Evolutionary conservation across 1,284 basidiomycete species (phyloP).

Genomic region (Tylopilus orsonianus): DNA sequence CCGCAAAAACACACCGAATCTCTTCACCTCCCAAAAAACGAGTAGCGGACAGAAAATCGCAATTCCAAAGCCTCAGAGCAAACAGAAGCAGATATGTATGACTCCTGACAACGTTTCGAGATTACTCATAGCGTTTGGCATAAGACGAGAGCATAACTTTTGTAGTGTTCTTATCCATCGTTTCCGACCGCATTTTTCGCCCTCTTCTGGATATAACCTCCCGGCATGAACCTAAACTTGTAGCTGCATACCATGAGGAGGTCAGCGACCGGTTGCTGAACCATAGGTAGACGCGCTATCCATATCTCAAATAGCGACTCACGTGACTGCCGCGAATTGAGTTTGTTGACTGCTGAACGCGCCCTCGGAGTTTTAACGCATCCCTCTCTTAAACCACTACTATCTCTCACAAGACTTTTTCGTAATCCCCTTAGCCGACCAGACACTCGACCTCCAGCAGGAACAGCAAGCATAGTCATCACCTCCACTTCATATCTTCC

Average conservation of each 20-base stretch:
- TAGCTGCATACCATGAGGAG: conserved; percentile 2
- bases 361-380: conserved; percentile 58
- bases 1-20: conserved; percentile 38
- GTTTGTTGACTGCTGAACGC: conserved; percentile 53
- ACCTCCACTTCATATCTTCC: conserved; percentile 16
- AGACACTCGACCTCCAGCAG: conserved; percentile 22
- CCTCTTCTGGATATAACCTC: conserved; percentile 13
- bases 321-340: conserved; percentile 40
- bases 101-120: conserved; percentile 14
- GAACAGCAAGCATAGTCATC: conserved; percentile 37
- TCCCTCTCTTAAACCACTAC: conserved; percentile 52
- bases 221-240: conserved; percentile 8
- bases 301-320: conserved; percentile 36
- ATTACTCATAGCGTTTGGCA: conserved; percentile 22
- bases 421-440: conserved; percentile 33
- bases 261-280: conserved; percentile 6
- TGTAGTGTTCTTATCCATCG: not conserved
- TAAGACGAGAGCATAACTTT: conserved; percentile 23
- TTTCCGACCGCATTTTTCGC: conserved; percentile 20
- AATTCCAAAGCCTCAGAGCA: conserved; percentile 20
- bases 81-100: conserved; percentile 20
- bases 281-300: conserved; percentile 13
- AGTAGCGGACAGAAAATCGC: conserved; percentile 30
- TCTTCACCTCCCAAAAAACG: conserved; percentile 30
- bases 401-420: conserved; percentile 38